A percentile compares a stretch with the other conserved stretches of the same genome.
These are phyloP conservation scores for Secale cereale DNA, from an alignment of 176 grass and related monocot species.

Conservation along the genomic window DNA sequence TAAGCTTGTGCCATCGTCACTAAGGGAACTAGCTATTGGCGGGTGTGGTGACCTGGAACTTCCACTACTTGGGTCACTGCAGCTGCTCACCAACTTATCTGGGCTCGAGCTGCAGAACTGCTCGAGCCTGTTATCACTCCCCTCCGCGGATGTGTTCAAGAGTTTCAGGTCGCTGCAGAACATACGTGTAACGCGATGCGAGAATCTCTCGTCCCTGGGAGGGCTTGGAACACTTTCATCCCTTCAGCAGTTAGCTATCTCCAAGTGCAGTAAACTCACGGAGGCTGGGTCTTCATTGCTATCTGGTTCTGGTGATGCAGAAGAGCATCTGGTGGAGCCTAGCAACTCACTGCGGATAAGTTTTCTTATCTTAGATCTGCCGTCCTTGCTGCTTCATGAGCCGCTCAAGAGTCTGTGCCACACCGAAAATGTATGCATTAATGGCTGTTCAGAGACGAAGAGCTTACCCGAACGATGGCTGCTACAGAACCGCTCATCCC, in stretches of 20 bases:
- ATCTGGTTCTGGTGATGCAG: neutral
- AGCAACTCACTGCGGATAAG: neutral
- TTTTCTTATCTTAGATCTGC: accelerated
- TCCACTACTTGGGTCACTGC: neutral
- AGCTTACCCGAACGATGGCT: neutral
- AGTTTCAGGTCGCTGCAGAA: accelerated
- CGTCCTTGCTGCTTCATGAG: neutral
- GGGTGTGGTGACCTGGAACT: neutral
- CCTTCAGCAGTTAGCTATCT: accelerated
- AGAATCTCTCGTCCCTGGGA: neutral
- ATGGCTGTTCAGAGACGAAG: neutral
- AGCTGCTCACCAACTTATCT: neutral
- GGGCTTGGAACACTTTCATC: neutral
- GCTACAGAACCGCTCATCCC: neutral
- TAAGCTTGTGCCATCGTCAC: no score
- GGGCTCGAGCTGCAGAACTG: accelerated
- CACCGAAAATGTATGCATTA: accelerated
- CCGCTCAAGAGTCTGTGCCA: neutral
- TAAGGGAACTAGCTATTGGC: no score
- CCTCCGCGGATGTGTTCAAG: neutral
- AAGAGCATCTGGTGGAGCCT: neutral
- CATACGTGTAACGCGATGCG: accelerated
- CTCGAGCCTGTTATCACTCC: neutral
- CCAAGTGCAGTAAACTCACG: neutral
- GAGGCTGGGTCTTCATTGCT: neutral